Evolutionary conservation across 2,329 filamentous ascomycete species (phyloP), one percentile per base, ranked within the genome.

Genomic region (Fusarium compactum): DNA sequence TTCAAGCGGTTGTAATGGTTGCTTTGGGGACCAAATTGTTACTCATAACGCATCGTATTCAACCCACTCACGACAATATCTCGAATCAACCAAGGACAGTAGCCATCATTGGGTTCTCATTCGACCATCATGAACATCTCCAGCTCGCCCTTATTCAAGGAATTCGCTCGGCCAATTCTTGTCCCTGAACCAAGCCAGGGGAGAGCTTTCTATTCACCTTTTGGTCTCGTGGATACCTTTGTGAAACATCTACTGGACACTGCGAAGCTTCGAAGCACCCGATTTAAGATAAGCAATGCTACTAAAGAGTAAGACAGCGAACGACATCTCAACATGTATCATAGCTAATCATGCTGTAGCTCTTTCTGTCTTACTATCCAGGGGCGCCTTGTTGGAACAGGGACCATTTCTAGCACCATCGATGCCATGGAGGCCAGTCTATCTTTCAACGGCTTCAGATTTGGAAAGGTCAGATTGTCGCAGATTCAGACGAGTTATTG

Each of bases 391-490:
- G 76, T 75, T 12, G 74, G 73, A 6, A 79, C 76, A 8, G 78
- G 77, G 4, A 72, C 74, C 6, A 72, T 80, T 41, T 69, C 73
- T 43, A 77, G 76, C 38, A 77, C 74, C 15, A 74, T 80, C 57
- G 63, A 74, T 22, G 62, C 76, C 32, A 76, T 76, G 71, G 65
- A 71, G 20, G 68, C 78, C 44, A 74, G 76, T 24, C 55, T 81
- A 51, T 73, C 72, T 22, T 81, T 76, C 54, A 74, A 76, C 44
- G 74, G 72, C 20, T 67, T 40, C 22, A 55, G 53, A n/a, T 78
- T 80, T 54, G 78, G 77, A 16, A 77, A 74, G 45, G 58, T 80
- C 32, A 65, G 59, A 44, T 62, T 80, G 6, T 76, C 79, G n/a
- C 71, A 77, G 48, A 67, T 74, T 18, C 70, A 70, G 32, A 76